Percentiles rank a stretch among this genome's conserved stretches.
Evolutionary conservation across 129 eudicot species (phyloP).

Genomic region (Flaveria bidentis): DNA sequence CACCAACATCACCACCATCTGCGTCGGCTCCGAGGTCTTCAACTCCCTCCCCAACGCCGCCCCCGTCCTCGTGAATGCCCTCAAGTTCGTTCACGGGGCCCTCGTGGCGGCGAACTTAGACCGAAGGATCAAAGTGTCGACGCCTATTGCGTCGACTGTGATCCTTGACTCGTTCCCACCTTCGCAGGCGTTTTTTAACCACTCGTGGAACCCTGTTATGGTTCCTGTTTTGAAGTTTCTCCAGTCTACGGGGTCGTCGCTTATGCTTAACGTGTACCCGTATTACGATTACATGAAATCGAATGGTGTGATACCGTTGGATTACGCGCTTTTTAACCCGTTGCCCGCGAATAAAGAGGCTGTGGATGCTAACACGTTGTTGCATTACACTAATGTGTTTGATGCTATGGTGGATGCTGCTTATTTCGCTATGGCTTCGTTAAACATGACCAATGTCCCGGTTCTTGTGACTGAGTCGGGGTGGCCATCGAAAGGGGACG

Average conservation of each 20-base stretch:
- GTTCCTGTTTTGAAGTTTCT: conserved; percentile 66
- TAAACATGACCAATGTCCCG: conserved; percentile 75
- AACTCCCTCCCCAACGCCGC: conserved; percentile 70
- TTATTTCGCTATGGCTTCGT: conserved; percentile 74
- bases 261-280: conserved; percentile 80
- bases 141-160: conserved; percentile 71
- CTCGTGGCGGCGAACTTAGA: conserved; percentile 80
- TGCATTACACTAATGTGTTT: conserved; percentile 78
- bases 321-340: conserved; percentile 82
- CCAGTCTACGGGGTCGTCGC: conserved; percentile 65
- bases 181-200: conserved; percentile 89
- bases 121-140: conserved; percentile 72
- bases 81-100: conserved; percentile 75
- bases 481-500: conserved; percentile 89
- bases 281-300: conserved; percentile 82
- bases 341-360: conserved; percentile 89
- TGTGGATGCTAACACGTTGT: conserved; percentile 77
- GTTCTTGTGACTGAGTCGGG: conserved; percentile 85
- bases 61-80: conserved; percentile 63
- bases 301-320: conserved; percentile 79
- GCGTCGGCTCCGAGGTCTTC: conserved; percentile 88
- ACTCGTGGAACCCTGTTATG: conserved; percentile 56
- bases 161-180: conserved; percentile 94
- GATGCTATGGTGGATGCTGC: conserved; percentile 97
- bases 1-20: conserved; percentile 79